Conservation (phyloP, 208 protist species). For the Blastocrithidia nonstop region DNA sequence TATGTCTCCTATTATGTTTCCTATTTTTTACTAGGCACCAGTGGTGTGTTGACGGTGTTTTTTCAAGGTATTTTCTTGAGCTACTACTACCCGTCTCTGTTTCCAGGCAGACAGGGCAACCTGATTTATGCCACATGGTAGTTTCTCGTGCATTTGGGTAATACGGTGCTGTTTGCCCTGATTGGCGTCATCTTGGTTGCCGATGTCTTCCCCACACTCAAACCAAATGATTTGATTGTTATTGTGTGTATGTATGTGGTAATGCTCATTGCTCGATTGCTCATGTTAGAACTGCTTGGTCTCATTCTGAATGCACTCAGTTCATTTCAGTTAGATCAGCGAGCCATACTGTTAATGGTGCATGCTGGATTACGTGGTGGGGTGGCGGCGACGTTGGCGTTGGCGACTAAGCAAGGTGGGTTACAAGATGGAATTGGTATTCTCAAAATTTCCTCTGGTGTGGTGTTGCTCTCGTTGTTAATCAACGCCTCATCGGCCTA, state of each 20-base stretch:
- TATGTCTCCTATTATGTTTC: constrained; percentile 80
- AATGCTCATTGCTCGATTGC: constrained; percentile 33
- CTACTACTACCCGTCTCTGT: constrained; percentile 58
- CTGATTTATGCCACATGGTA: constrained; percentile 72
- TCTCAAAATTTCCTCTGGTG: constrained; percentile 58
- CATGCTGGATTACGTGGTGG: constrained; percentile 71
- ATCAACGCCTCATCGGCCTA: constrained; percentile 60
- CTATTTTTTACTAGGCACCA: constrained; percentile 40
- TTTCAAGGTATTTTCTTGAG: constrained; percentile 69
- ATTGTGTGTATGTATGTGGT: constrained; percentile 44
- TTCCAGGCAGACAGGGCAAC: constrained; percentile 55
- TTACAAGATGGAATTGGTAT: constrained; percentile 34
- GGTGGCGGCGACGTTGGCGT: constrained; percentile 58
- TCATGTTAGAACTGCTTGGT: constrained; percentile 54
- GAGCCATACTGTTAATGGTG: constrained; percentile 30
- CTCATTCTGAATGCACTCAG: constrained; percentile 55
- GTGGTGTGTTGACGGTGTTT: constrained; percentile 71
- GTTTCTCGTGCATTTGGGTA: constrained; percentile 73
- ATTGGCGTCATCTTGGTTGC: constrained; percentile 74
- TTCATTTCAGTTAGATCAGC: constrained; percentile 27
- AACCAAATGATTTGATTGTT: constrained; percentile 27
- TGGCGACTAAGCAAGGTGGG: constrained; percentile 39
- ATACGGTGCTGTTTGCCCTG: constrained; percentile 78
- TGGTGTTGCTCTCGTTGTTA: constrained; percentile 52
- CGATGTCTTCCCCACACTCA: constrained; percentile 37